Evolutionary conservation across 2,329 filamentous ascomycete genomes (phyloP).

Genomic region (Cladorrhinum sp.): DNA sequence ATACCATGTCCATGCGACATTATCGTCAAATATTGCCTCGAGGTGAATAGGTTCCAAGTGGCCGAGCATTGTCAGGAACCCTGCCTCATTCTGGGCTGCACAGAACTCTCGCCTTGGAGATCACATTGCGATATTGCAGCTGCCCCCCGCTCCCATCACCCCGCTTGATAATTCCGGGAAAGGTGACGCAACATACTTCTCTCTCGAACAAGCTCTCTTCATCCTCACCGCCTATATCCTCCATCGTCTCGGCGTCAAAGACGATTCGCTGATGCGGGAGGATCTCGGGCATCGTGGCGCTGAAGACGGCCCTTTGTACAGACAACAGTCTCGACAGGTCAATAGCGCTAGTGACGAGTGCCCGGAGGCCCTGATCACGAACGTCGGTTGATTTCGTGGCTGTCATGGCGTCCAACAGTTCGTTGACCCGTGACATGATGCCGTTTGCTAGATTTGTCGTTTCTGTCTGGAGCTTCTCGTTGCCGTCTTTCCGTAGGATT

Average conservation of each 20-base stretch:
- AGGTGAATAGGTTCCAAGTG: not conserved
- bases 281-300: slow-evolving; percentile 53
- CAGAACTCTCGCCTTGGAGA: slow-evolving; percentile 64
- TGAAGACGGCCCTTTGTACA: slow-evolving; percentile 58
- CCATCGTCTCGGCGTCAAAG: slow-evolving; percentile 61
- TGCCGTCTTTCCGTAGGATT: slow-evolving; percentile 53
- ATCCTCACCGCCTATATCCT: slow-evolving; percentile 62
- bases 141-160: slow-evolving; percentile 64
- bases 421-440: slow-evolving; percentile 47
- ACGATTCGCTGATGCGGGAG: slow-evolving; percentile 50
- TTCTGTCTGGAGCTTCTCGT: slow-evolving; percentile 43
- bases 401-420: slow-evolving; percentile 50
- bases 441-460: slow-evolving; percentile 42
- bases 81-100: slow-evolving; percentile 48
- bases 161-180: slow-evolving; percentile 61
- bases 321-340: slow-evolving; percentile 55
- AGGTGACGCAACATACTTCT: slow-evolving; percentile 60
- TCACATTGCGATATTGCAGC: slow-evolving; percentile 59
- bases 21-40: not conserved
- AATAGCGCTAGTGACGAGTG: slow-evolving; percentile 51
- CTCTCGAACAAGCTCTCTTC: slow-evolving; percentile 52
- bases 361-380: slow-evolving; percentile 52
- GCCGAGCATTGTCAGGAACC: not conserved
- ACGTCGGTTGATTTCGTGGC: slow-evolving; percentile 38
- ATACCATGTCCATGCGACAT: not conserved